Percentiles rank a stretch among this genome's conserved stretches.
Evolutionary conservation across 495 filamentous ascomycete genomes (phyloP).

Genomic region (Penicillium atrosanguineum): DNA sequence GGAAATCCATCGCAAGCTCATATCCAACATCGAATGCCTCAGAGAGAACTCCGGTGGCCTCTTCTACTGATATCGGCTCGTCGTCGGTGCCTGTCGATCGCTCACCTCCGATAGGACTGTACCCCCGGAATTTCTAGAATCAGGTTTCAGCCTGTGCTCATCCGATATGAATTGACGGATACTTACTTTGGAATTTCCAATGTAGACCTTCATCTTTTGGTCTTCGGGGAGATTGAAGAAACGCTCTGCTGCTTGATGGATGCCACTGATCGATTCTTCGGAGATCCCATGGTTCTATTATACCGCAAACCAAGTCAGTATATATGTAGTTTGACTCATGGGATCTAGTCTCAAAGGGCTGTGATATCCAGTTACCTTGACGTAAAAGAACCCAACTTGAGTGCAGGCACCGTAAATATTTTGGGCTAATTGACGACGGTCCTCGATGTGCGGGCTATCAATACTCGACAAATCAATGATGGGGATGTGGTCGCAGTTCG

Average conservation of each 20-base stretch:
- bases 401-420: slow-evolving; percentile 48
- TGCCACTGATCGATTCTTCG: slow-evolving; percentile 26
- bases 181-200: slow-evolving; percentile 33
- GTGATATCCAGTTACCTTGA: slow-evolving; percentile 27
- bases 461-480: slow-evolving; percentile 38
- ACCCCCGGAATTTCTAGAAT: slow-evolving; percentile 34
- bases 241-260: slow-evolving; percentile 38
- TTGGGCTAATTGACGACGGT: slow-evolving; percentile 33
- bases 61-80: slow-evolving; percentile 11
- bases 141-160: neutral
- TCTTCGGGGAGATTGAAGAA: slow-evolving; percentile 50
- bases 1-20: slow-evolving; percentile 30
- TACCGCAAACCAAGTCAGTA: neutral
- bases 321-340: neutral
- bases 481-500: slow-evolving; percentile 33
- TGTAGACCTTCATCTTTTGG: slow-evolving; percentile 44
- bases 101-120: slow-evolving; percentile 28
- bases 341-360: slow-evolving; percentile 8
- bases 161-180: slow-evolving; percentile 3
- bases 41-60: slow-evolving; percentile 24
- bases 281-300: slow-evolving; percentile 38
- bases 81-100: slow-evolving; percentile 24
- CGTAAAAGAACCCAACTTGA: slow-evolving; percentile 57
- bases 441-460: slow-evolving; percentile 24
- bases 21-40: slow-evolving; percentile 45